These are phyloP conservation scores for Pichia sp. DNA, from an alignment of 1,139 yeast genomes.

Conservation along the genomic window DNA sequence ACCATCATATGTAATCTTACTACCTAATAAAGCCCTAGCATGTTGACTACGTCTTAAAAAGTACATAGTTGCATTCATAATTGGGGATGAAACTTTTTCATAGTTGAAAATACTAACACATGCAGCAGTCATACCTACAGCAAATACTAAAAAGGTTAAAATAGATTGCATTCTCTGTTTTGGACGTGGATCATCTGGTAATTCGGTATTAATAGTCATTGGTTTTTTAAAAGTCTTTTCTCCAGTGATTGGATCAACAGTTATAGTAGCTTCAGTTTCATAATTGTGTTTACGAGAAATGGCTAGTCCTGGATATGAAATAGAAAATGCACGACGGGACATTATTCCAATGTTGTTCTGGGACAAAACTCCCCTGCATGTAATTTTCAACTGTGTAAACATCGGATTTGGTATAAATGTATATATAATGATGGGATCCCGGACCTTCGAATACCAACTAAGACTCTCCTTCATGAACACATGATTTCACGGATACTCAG, in stretches of 20 bases:
- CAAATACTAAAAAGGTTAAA: conserved; percentile 51
- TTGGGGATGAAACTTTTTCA: conserved; percentile 84
- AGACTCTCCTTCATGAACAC: too few relatives aligned
- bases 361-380: too few relatives aligned
- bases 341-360: too few relatives aligned
- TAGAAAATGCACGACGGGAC: too few relatives aligned
- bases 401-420: too few relatives aligned
- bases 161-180: conserved; percentile 35
- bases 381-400: too few relatives aligned
- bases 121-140: conserved; percentile 57
- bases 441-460: too few relatives aligned
- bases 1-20: conserved; percentile 61
- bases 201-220: conserved; percentile 56
- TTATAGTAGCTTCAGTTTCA: conserved; percentile 17
- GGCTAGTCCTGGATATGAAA: too few relatives aligned
- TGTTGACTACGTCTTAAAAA: conserved; percentile 71
- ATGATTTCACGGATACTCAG: too few relatives aligned
- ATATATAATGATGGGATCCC: too few relatives aligned
- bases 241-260: conserved; percentile 23
- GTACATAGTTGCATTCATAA: conserved; percentile 81
- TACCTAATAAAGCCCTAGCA: conserved; percentile 66
- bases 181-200: conserved; percentile 60
- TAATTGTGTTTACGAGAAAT: too few relatives aligned
- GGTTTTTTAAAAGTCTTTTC: conserved; percentile 31
- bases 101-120: conserved; percentile 78